Evolutionary conservation across 2,329 filamentous ascomycete genomes (phyloP).

Genomic region (Mariannaea elegans): DNA sequence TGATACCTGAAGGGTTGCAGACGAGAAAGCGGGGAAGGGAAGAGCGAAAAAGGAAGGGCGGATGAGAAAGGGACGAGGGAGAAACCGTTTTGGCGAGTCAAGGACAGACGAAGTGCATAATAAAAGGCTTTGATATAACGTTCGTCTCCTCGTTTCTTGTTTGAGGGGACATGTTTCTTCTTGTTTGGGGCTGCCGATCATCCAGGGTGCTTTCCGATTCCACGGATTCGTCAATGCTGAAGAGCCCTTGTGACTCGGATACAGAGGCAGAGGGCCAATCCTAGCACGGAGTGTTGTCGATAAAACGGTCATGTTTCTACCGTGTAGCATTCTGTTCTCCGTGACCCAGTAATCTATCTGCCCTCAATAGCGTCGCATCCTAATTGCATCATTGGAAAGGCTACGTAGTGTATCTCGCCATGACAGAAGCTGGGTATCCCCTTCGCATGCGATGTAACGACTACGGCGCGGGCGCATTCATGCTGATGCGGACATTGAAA

Average conservation of each 20-base stretch:
- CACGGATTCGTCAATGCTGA: no score
- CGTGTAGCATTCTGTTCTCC: background rate
- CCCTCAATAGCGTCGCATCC: background rate
- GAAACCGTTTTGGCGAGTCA: background rate
- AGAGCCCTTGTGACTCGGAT: slow-evolving; percentile 4
- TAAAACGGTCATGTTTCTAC: background rate
- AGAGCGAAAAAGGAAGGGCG: background rate
- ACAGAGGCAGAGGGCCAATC: background rate
- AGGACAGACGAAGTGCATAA: background rate
- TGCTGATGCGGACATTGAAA: background rate
- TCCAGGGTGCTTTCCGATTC: no score
- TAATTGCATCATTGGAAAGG: background rate
- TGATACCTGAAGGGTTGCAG: slow-evolving; percentile 18
- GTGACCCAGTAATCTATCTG: background rate
- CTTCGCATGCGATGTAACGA: no score
- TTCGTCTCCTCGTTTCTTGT: background rate
- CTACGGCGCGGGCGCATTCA: background rate
- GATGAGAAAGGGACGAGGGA: slow-evolving; percentile 19
- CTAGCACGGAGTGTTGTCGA: background rate
- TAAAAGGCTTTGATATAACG: background rate
- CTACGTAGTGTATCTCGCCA: background rate
- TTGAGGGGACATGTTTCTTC: slow-evolving; percentile 7
- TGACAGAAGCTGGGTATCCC: no score
- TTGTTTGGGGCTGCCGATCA: no score
- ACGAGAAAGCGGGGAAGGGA: slow-evolving; percentile 12